These are phyloP conservation scores for Prosopis cineraria DNA, from an alignment of 306 rosid genomes.

Conservation along the genomic window DNA sequence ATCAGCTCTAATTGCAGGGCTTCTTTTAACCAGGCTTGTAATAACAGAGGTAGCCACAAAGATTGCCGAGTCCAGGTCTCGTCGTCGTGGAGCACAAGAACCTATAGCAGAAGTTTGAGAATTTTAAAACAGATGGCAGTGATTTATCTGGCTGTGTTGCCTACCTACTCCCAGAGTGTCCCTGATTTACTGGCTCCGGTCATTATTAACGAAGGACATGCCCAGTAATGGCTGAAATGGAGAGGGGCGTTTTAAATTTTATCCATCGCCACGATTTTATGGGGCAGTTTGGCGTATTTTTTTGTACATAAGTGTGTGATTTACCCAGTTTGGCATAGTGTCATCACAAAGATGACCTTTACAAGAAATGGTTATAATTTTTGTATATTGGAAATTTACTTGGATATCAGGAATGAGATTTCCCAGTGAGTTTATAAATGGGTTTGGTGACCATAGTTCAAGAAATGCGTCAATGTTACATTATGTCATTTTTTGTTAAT, in stretches of 20 bases:
- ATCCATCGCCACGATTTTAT: slow-evolving; percentile 37
- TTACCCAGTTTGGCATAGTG: slow-evolving; percentile 23
- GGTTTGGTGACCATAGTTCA: slow-evolving; percentile 23
- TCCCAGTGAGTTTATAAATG: slow-evolving; percentile 30
- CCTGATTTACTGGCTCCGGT: slow-evolving; percentile 35
- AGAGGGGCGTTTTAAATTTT: slow-evolving; percentile 39
- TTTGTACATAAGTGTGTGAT: slow-evolving; percentile 42
- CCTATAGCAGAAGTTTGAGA: slow-evolving; percentile 45
- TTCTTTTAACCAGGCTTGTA: slow-evolving; percentile 85
- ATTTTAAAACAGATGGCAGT: neutral
- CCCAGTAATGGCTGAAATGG: slow-evolving; percentile 25
- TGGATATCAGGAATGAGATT: slow-evolving; percentile 34
- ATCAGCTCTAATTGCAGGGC: slow-evolving; percentile 86
- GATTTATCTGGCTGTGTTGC: neutral
- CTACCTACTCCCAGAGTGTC: slow-evolving; percentile 23
- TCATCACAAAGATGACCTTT: slow-evolving; percentile 28
- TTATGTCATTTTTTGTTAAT: neutral
- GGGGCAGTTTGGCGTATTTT: slow-evolving; percentile 20
- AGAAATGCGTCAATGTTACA: slow-evolving; percentile 1
- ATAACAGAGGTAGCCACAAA: slow-evolving; percentile 74
- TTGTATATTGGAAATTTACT: slow-evolving; percentile 16
- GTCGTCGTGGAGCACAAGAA: slow-evolving; percentile 41
- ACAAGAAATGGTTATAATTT: slow-evolving; percentile 30
- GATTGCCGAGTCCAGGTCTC: slow-evolving; percentile 67
- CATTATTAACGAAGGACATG: slow-evolving; percentile 21